Evolutionary conservation across 805 yeast genomes (phyloP), one percentile per base, ranked within the genome.

Genomic region (Ascoidea asiatica): DNA sequence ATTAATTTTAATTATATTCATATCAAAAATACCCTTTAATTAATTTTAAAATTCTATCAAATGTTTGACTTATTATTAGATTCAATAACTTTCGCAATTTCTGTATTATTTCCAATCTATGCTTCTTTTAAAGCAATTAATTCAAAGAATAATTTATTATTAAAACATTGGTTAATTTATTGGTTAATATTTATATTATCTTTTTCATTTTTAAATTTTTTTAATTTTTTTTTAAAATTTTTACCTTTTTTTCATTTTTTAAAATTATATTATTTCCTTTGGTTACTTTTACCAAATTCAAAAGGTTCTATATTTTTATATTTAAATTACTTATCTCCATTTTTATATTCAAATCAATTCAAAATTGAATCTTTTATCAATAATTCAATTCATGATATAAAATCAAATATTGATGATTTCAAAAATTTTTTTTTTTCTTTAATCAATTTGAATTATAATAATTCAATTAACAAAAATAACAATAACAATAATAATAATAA

Each of bases 51-150:
- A n/a, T n/a, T n/a, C n/a, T n/a, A n/a, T n/a, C n/a, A n/a, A n/a
- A n/a, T n/a, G n/a, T n/a, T n/a, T n/a, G n/a, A n/a, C n/a, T n/a
- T n/a, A n/a, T n/a, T n/a, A n/a, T n/a, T n/a, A n/a, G n/a, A n/a
- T n/a, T n/a, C n/a, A n/a, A n/a, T n/a, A n/a, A n/a, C n/a, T 38
- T 48, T 48, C 40, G 35, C 21, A 5, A 62, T 72, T 21, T 64
- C 79, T 6, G 63, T 75, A 35, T 65, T 68, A 8, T 75, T 77
- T 58, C 88, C 88, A 2, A 58, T 74, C 15, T 57, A 75, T 47
- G 81, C 81, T 43, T 75, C 86, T 3, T 79, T 66, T 59, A 70
- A 65, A 49, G 77, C 86, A 1, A 64, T 77, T 45, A 69, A 72
- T 44, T 52, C 61, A 41, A 64, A 67, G 51, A 68, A 66, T 46